phyloP scores from a whole-genome alignment of 2,329 filamentous ascomycete species.

The Sphaerulina vaccinii region DNA sequence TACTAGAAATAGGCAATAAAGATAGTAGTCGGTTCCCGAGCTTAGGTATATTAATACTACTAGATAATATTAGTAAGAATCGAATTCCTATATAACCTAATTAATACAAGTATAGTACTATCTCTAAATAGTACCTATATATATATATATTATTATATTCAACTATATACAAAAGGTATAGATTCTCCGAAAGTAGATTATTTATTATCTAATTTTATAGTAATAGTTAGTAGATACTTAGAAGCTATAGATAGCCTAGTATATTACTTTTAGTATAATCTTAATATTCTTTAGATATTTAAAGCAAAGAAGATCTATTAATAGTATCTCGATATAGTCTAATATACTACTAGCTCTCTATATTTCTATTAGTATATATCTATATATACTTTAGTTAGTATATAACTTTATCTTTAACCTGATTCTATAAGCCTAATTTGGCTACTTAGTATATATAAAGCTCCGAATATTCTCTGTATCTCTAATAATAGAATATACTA shows the following conservation, averaged over 20 bases:
- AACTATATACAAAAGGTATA: background rate
- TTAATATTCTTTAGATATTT: no score
- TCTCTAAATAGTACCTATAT: constrained; percentile 1
- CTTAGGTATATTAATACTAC: background rate
- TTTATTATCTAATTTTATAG: constrained; percentile 1
- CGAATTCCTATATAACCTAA: background rate
- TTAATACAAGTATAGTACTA: background rate
- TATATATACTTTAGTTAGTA: no score
- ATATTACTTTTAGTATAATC: constrained; percentile 1
- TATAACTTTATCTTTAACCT: no score
- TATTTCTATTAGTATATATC: no score
- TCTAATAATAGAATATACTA: background rate
- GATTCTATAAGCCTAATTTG: background rate
- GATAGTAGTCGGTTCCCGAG: background rate
- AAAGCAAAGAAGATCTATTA: no score
- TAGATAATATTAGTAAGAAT: background rate
- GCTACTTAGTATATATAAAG: background rate
- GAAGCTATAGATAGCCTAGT: constrained; percentile 2
- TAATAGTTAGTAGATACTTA: no score
- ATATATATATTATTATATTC: background rate
- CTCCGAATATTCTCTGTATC: background rate
- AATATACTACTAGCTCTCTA: no score
- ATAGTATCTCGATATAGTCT: no score
- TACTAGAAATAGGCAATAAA: background rate
- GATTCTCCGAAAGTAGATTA: background rate